phyloP scores from a whole-genome alignment of 2,329 filamentous ascomycete genomes.

The Cyanodermella asteris region DNA sequence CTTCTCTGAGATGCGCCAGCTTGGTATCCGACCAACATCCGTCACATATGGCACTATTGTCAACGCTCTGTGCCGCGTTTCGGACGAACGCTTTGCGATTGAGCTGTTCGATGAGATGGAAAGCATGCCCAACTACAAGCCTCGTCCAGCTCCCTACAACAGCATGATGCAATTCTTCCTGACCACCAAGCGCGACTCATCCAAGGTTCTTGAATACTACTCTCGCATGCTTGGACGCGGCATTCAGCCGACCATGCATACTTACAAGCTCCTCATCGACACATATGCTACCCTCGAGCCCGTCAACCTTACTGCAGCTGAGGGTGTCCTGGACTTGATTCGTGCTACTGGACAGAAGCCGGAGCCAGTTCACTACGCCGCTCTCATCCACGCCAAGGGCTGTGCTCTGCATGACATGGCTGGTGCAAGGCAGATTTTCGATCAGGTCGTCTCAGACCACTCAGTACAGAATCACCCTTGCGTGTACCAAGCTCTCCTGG shows the following conservation, averaged over 20 bases:
- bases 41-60: constrained; percentile 97
- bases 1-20: constrained; percentile 88
- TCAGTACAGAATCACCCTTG: constrained; percentile 56
- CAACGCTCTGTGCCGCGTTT: constrained; percentile 90
- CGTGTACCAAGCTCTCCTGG: constrained; percentile 90
- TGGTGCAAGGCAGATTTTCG: constrained; percentile 62
- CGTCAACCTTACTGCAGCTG: constrained; percentile 68
- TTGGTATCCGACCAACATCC: constrained; percentile 84
- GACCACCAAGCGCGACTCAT: constrained; percentile 86
- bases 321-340: constrained; percentile 62
- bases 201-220: constrained; percentile 85
- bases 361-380: constrained; percentile 88
- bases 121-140: constrained; percentile 95
- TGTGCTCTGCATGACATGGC: constrained; percentile 84
- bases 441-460: constrained; percentile 48
- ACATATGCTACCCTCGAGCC: constrained; percentile 87
- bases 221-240: constrained; percentile 75
- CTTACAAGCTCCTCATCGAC: constrained; percentile 92
- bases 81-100: constrained; percentile 91
- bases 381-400: constrained; percentile 84
- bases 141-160: constrained; percentile 90
- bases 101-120: constrained; percentile 99
- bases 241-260: constrained; percentile 84
- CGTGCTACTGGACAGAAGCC: constrained; percentile 50
- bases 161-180: constrained; percentile 99